Base-by-base conservation (phyloP, 176 grass and related monocot genomes). In the Triticum monococcum region DNA sequence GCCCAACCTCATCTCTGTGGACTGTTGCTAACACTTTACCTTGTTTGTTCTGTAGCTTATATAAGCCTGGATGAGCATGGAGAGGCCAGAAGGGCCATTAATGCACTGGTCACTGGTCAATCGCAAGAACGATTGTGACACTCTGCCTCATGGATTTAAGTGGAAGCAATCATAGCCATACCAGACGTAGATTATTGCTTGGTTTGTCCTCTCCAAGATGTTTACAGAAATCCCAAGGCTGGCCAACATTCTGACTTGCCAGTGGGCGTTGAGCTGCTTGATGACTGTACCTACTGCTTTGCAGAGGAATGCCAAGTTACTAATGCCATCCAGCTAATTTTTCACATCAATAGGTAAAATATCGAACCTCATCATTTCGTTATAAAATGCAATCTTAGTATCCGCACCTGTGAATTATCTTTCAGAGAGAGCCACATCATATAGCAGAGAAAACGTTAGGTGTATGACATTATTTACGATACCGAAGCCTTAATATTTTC, bases 21-120 rank as follows among this genome's bases (percentile, higher is more conserved):
- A 41, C 14, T 87, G 32, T 74, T 31, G 80, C 30, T 81, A 28
- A 40, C 67, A 80, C 28, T 77, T 22, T 59, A 18, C 18, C 25
- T 84, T 72, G 33, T 73, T 84, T 62, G 25, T 35, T 77, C 2
- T 81, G 46, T 88, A 95, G 86, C 83, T 91, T 86, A 89, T 89
- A 37, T 77, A 91, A 41, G 86, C 83, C 12, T 90, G 88, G 86
- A 89, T 85, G 38, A 89, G 91, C 73, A 91, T 94, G 79, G 83
- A 72, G 38, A 52, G 56, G 25, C 68, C 57, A 64, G 74, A 83
- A 92, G 52, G 59, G 64, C 75, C 41, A 78, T 94, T 66, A 48
- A 71, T 81, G 84, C 64, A 70, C 35, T 83, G 63, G 87, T 91
- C 85, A 86, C 20, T 79, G 41, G 79, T 93, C 73, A 86, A 91